Base-by-base conservation (phyloP, 345 rosid species). In the Bruguiera parviflora region DNA sequence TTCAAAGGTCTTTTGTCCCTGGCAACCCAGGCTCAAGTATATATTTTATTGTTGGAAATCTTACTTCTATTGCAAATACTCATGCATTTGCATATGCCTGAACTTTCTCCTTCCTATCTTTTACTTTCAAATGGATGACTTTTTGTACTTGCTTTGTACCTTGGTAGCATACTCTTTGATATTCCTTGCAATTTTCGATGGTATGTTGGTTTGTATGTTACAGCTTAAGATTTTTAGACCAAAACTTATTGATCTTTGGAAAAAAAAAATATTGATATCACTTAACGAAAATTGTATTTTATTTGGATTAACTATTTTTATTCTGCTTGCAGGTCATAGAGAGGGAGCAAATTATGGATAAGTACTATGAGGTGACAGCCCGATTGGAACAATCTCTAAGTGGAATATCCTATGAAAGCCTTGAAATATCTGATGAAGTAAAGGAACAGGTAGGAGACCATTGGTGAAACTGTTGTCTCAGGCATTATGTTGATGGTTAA, bases 391-490 rank as follows among this genome's bases (percentile, higher is more conserved):
- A 86, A 78, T 86, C 92, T 64, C 79, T 95, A 69, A 83, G 89
- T 75, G 78, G 77, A 78, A 84, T 92, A 75, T 75, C 96, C 25
- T 83, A 47, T 69, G 90, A 90, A 66, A 82, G 78, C 64, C 92
- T 95, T 19, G 97, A 90, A 67, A 92, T 95, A 70, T 90, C 97
- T 4, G 97, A 92, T 79, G 99, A 95, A 90, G 97, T 95, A 66
- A 95, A 89, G 72, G 99, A 95, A 71, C 99, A 90, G 96, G 99
- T 95, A 77, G 19, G 66, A 28, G 32, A 58, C 57, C 55, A 28
- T 22, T 18, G 2, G 28, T 55, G 15, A 21, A 57, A 13, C n/a
- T 58, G n/a, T 27, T 58, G 0, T 61, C 62, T 25, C 59, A 21
- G 22, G 49, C 57, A 63, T 27, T 51, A n/a, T 60, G 64, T 25